Evolutionary conservation across 78 protist genomes (phyloP), one percentile per base, ranked within the genome.

Genomic region (Dictyostelium discoideum): DNA sequence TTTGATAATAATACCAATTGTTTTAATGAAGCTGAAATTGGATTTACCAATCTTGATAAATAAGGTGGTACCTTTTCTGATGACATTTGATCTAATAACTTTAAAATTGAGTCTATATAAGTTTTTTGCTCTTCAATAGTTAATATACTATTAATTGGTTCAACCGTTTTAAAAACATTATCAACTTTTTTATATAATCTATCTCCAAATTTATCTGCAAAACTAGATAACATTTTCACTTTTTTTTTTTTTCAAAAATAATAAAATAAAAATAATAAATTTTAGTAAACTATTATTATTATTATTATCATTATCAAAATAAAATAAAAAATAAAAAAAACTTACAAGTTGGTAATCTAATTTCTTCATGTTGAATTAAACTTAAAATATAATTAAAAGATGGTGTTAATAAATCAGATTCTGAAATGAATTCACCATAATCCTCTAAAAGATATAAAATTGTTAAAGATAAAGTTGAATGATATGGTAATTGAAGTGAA

Each of bases 191-290:
- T 48, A 63, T 82, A 82, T 20, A 82, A n/a, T 67, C 76, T 77
- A 82, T 90, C 95, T 42, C 88, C 85, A 90, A 81, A 90, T 9
- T 67, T 72, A 14, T 63, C 48, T 81, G 87, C 26, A 72, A 32
- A 90, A n/a, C 4, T 26, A 8, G 26, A 48, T 88, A 88, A 48
- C 72, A 69, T 67, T 29, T 44, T 57, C 54, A 88, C 93, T 87
- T 44, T 44, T 44, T 44, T 44, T 44, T 44, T 50, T 44, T 44
- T 44, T n/a, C n/a, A n/a, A n/a, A n/a, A n/a, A 44, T 9, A 44
- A 44, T 2, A 44, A 44, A 9, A 44, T 2, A 44, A 44, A 2
- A 44, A 44, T 44, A 44, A 44, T 9, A 9, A 44, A 44, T 44
- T 44, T 9, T 44, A 44, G 10, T n/a, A n/a, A n/a, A n/a, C n/a